Base-by-base conservation (phyloP, 148 eudicot genomes). In the Linanthus parryae region DNA sequence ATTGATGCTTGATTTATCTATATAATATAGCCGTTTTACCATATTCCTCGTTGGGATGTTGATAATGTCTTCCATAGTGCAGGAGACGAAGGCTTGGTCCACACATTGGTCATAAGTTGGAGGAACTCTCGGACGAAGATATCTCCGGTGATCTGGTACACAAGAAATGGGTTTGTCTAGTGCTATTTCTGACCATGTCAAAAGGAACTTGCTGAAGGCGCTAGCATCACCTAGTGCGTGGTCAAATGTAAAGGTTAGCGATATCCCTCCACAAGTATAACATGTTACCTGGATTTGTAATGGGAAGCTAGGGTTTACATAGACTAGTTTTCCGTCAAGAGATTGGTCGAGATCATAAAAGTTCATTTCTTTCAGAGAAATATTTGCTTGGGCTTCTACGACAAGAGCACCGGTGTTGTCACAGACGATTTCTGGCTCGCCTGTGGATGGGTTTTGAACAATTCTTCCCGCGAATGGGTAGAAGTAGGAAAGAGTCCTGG, bases 201-300 rank as follows among this genome's bases (percentile, higher is more conserved):
- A 2, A 19, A 68, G 73, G 28, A 68, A 68, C 58, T 62, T 68
- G 15, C 73, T 21, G 28, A 68, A 68, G 49, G 73, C 53, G 30
- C 63, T 62, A 8, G 73, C 73, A 30, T 68, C 73, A 3, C 68
- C 73, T 20, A 68, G 26, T 8, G 73, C 73, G 51, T 68, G 73
- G 22, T 68, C 73, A 24, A 68, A 68, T 8, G 73, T 68, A 47
- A 68, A 68, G 12, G 67, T 62, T 16, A 68, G 34, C 0, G 59
- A 49, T 49, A 68, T 35, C 46, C 55, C 54, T 46, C 70, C 65
- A 54, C 69, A 70, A 17, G 37, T 25, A 49, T 44, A 70, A 18
- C 23, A 1, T 17, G 65, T 65, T 26, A 61, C 57, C 43, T 71
- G 75, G 37, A 71, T 47, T 50, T 65, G 62, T 12, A 51, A 14